These are phyloP conservation scores for Diplodia mutila DNA, from an alignment of 2,329 filamentous ascomycete genomes.

Conservation along the genomic window DNA sequence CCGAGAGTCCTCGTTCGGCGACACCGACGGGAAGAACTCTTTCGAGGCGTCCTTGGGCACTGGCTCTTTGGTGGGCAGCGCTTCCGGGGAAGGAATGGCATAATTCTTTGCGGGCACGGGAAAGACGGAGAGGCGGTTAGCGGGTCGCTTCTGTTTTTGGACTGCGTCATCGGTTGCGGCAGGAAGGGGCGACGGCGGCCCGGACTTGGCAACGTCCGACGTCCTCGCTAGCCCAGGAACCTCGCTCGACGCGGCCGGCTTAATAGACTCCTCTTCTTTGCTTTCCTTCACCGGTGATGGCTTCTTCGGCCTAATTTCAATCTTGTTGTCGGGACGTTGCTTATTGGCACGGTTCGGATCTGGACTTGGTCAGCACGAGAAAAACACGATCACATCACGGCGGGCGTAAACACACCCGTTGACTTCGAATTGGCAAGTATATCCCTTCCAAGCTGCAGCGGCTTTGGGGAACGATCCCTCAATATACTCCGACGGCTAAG, in stretches of 20 bases:
- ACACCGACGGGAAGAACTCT: neutral
- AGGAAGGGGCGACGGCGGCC: constrained; percentile 15
- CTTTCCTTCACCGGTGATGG: neutral
- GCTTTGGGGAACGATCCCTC: constrained; percentile 5
- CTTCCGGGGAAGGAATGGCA: neutral
- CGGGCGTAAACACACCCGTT: neutral
- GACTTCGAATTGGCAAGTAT: neutral
- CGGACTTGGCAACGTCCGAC: constrained; percentile 9
- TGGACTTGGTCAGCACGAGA: neutral
- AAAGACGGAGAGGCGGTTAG: constrained; percentile 34
- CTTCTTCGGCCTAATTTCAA: neutral
- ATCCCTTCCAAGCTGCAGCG: constrained; percentile 13
- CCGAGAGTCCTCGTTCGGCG: neutral
- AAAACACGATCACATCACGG: neutral
- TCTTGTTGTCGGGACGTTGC: neutral
- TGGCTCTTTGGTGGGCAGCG: neutral
- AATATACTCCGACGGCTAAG: neutral
- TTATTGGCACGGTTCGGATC: neutral
- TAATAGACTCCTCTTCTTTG: neutral
- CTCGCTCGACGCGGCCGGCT: neutral
- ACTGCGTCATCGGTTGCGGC: neutral
- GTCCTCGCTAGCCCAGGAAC: constrained; percentile 19
- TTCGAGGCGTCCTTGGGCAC: neutral
- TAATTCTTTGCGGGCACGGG: constrained; percentile 28
- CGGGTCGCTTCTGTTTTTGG: constrained; percentile 32